Base-by-base conservation (phyloP, 2,329 filamentous ascomycete genomes). In the Orbilia ellipsospora region DNA sequence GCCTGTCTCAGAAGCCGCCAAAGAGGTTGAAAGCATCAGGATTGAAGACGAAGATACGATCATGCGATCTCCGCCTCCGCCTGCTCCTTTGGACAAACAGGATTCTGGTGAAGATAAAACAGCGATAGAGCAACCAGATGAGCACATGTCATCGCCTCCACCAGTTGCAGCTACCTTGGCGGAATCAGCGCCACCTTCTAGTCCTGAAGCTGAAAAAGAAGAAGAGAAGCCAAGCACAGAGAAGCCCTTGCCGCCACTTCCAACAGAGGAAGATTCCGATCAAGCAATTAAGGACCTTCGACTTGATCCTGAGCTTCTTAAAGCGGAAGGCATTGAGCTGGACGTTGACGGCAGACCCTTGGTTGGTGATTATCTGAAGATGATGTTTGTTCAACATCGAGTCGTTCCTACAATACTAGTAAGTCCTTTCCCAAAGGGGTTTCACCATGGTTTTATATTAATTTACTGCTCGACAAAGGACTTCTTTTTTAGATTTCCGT, bases 401-500 rank as follows among this genome's bases (percentile, higher is more conserved):
- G 95, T 99, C 77, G 94, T 99, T 63, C 95, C 95, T 28, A 97
- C 93, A 1, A 98, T 99, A 80, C 84, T 99, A 82, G 93, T 96
- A 86, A 87, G 90, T 84, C 45, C 23, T 23, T 12, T 42, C 18
- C 8, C 50, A 5, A 15, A 44, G 5, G 7, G 16, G 8, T 16
- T 23, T 2, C 2, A 13, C 20, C 61, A 44, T 26, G 31, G 42
- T 62, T 23, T 28, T 20, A 18, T 56, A 52, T 60, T 23, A 23
- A 76, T 51, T 16, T n/a, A 50, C 66, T 70, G 42, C 61, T 52
- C 48, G 13, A 36, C 31, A 70, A 78, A 96, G 93, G 92, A 93
- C 69, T 98, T 98, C 85, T 99, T 99, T 84, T 99, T 99, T 85
- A 89, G 91, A 73, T 99, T 98, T 80, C 94, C 95, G 0, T 99